A percentile compares a stretch with the other conserved stretches of the same genome.
phyloP scores from a whole-genome alignment of 2,329 filamentous ascomycete species.

The Sclerotinia borealis region DNA sequence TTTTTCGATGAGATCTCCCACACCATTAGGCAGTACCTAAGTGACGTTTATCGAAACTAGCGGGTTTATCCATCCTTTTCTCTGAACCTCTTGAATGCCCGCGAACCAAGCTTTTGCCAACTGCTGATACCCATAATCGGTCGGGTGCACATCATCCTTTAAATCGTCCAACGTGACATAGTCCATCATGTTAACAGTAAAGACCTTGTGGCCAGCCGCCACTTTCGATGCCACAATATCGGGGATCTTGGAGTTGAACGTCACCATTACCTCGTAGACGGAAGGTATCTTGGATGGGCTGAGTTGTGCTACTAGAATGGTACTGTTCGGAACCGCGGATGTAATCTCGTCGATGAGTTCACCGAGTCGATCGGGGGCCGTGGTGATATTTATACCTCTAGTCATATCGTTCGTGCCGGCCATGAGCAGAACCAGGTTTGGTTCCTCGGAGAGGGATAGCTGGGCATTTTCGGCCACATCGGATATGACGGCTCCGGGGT shows the following conservation, averaged over 20 bases:
- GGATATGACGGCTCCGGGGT: conserved; percentile 31
- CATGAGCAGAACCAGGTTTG: conserved; percentile 33
- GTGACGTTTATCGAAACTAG: not conserved
- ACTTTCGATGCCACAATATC: conserved; percentile 14
- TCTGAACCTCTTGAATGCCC: conserved; percentile 9
- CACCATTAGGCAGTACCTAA: not conserved
- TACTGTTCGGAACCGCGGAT: conserved; percentile 29
- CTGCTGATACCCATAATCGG: conserved; percentile 18
- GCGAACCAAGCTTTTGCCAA: conserved; percentile 18
- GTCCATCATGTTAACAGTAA: conserved; percentile 15
- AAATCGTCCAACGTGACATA: conserved; percentile 11
- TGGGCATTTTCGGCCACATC: conserved; percentile 25
- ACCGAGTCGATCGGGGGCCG: conserved; percentile 33
- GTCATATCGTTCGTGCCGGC: conserved; percentile 34
- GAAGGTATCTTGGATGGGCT: conserved; percentile 19
- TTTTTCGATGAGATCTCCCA: not conserved
- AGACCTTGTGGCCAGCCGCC: conserved; percentile 10
- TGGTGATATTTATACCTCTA: conserved; percentile 19
- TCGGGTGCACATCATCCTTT: conserved; percentile 20
- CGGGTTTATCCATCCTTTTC: conserved; percentile 5
- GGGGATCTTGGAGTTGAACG: conserved; percentile 19
- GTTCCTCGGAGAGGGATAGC: conserved; percentile 18
- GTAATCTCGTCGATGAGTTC: conserved; percentile 32
- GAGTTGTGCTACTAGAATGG: conserved; percentile 35
- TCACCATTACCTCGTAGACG: not conserved